Evolutionary conservation across 2,329 filamentous ascomycete genomes (phyloP).

Genomic region (Scolecobasidium constrictum): DNA sequence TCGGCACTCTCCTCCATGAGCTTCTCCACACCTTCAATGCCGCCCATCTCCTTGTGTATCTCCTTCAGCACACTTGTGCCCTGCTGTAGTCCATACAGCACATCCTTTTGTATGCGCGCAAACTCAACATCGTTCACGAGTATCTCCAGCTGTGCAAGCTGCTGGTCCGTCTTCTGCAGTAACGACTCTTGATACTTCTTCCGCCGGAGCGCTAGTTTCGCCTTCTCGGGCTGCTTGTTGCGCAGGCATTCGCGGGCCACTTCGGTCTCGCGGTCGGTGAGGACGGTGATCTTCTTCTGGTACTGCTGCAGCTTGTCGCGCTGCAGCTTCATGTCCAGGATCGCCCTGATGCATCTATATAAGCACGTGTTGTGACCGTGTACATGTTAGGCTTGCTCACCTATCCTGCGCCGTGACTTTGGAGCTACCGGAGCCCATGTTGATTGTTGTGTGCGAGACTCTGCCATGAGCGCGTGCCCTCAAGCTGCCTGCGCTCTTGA

Average conservation of each 20-base stretch:
- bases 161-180: slow-evolving; percentile 77
- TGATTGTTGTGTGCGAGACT: neutral
- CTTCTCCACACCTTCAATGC: slow-evolving; percentile 87
- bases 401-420: slow-evolving; percentile 76
- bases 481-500: no score
- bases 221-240: slow-evolving; percentile 66
- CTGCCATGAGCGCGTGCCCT: neutral
- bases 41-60: slow-evolving; percentile 93
- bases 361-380: no score
- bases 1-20: slow-evolving; percentile 88
- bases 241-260: slow-evolving; percentile 76
- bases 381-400: slow-evolving; percentile 38
- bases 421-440: slow-evolving; percentile 9
- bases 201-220: slow-evolving; percentile 76
- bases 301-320: slow-evolving; percentile 96
- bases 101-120: slow-evolving; percentile 91
- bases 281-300: slow-evolving; percentile 75
- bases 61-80: slow-evolving; percentile 81
- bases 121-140: slow-evolving; percentile 88
- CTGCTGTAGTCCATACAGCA: slow-evolving; percentile 84
- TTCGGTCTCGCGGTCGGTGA: slow-evolving; percentile 79
- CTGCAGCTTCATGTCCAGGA: slow-evolving; percentile 94
- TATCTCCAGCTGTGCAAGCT: slow-evolving; percentile 88
- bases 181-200: slow-evolving; percentile 97
- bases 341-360: no score